Evolutionary conservation across 140 eudicot genomes (phyloP).

Genomic region (Stevia rebaudiana): DNA sequence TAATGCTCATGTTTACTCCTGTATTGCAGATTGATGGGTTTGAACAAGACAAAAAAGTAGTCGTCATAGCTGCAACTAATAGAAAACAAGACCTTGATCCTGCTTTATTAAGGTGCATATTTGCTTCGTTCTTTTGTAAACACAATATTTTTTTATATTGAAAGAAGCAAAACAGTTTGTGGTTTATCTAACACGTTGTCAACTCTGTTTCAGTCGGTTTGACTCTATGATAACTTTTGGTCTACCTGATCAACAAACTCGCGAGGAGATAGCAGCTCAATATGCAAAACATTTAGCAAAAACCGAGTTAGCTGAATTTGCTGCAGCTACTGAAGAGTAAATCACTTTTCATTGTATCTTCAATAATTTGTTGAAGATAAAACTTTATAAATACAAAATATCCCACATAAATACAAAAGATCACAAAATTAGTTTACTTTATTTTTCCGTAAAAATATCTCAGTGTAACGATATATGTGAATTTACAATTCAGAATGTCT

Average conservation of each 20-base stretch:
- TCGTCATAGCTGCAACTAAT: slow-evolving; percentile 94
- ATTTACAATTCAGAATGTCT: slow-evolving; percentile 58
- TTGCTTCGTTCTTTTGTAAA: not conserved
- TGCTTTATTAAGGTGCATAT: slow-evolving; percentile 73
- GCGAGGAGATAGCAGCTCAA: slow-evolving; percentile 82
- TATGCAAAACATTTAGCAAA: slow-evolving; percentile 86
- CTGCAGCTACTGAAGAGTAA: slow-evolving; percentile 72
- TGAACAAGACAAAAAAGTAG: slow-evolving; percentile 97
- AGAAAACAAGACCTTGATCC: slow-evolving; percentile 98
- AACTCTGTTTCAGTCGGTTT: slow-evolving; percentile 62
- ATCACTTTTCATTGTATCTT: slow-evolving; percentile 11
- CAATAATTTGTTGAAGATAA: too few relatives aligned
- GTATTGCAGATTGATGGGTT: slow-evolving; percentile 87
- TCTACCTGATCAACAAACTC: slow-evolving; percentile 82
- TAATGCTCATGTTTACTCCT: not conserved
- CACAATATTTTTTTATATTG: not conserved
- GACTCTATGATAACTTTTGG: slow-evolving; percentile 89
- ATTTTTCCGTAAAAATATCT: too few relatives aligned
- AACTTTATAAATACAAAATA: too few relatives aligned
- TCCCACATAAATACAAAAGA: not conserved
- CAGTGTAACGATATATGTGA: too few relatives aligned
- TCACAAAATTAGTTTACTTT: not conserved
- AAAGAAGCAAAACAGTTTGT: not conserved
- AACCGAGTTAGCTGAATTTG: slow-evolving; percentile 68
- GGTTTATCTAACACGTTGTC: slow-evolving; percentile 12